phyloP scores from a whole-genome alignment of 768 basidiomycete species.

The Dioszegia crocea region DNA sequence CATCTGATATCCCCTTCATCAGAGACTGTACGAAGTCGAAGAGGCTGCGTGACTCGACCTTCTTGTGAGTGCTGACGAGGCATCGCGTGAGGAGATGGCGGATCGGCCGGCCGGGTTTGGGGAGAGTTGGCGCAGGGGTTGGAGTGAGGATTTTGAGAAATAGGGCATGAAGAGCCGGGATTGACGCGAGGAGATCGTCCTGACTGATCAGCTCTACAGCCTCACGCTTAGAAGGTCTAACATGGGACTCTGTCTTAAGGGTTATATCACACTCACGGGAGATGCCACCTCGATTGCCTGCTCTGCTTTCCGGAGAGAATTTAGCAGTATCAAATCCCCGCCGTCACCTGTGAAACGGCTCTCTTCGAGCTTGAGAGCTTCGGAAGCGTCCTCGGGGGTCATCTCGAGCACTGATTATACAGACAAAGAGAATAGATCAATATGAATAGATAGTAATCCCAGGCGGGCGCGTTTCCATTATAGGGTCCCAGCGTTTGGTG shows the following conservation, averaged over 20 bases:
- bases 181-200: conserved; percentile 23
- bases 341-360: conserved; percentile 40
- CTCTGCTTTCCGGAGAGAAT: conserved; percentile 43
- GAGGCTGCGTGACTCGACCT: conserved; percentile 75
- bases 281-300: conserved; percentile 38
- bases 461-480: too few relatives aligned
- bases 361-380: conserved; percentile 19
- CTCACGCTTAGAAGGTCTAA: too few relatives aligned
- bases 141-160: conserved; percentile 64
- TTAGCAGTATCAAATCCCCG: conserved; percentile 38
- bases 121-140: conserved; percentile 56
- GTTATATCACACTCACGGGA: conserved; percentile 25
- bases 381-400: conserved; percentile 6
- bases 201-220: conserved; percentile 8
- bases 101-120: conserved; percentile 80
- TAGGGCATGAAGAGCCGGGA: conserved; percentile 36
- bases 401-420: background rate
- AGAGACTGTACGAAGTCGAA: conserved; percentile 81
- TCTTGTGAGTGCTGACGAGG: conserved; percentile 65
- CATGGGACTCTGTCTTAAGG: too few relatives aligned
- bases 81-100: conserved; percentile 76
- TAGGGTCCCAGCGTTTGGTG: background rate
- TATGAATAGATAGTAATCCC: too few relatives aligned
- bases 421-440: too few relatives aligned
- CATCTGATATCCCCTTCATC: conserved; percentile 70